phyloP scores from a whole-genome alignment of 2,329 filamentous ascomycete species.

The Nothomitra cinnamomea region DNA sequence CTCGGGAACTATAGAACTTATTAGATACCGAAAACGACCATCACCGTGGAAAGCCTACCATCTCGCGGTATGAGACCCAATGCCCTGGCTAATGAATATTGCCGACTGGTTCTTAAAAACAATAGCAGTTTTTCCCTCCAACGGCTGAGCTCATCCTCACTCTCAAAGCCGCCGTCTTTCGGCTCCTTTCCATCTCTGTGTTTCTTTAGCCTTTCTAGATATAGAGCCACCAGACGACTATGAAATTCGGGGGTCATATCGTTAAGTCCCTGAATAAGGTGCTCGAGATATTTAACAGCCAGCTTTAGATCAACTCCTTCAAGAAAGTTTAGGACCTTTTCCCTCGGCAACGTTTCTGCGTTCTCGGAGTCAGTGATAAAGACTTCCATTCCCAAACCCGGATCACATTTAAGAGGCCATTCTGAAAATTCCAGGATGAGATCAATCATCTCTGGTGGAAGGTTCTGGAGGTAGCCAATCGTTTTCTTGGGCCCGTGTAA shows the following conservation, averaged over 20 bases:
- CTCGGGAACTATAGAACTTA: slow-evolving; percentile 42
- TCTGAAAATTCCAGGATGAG: slow-evolving; percentile 80
- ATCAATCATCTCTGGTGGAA: slow-evolving; percentile 76
- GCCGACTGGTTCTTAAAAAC: slow-evolving; percentile 58
- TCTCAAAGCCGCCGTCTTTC: slow-evolving; percentile 21
- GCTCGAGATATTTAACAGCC: slow-evolving; percentile 72
- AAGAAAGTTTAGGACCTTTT: slow-evolving; percentile 59
- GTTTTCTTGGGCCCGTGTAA: slow-evolving; percentile 73
- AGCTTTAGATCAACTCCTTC: slow-evolving; percentile 49
- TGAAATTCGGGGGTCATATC: slow-evolving; percentile 78
- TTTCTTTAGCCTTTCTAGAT: slow-evolving; percentile 36
- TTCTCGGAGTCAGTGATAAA: slow-evolving; percentile 91
- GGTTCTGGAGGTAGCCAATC: slow-evolving; percentile 73
- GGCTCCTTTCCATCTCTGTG: slow-evolving; percentile 23
- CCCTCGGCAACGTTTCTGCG: slow-evolving; percentile 71
- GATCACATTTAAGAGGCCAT: slow-evolving; percentile 64
- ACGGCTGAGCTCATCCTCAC: slow-evolving; percentile 33
- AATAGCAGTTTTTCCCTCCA: slow-evolving; percentile 50
- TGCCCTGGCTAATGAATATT: slow-evolving; percentile 67
- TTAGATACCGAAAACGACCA: neutral
- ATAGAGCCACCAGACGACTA: slow-evolving; percentile 61
- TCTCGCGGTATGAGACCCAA: slow-evolving; percentile 65
- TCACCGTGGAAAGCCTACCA: slow-evolving; percentile 33
- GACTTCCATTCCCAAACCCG: slow-evolving; percentile 72
- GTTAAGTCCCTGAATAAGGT: slow-evolving; percentile 73